Conservation (phyloP, 2,329 filamentous ascomycete species). For the Neoarthrinium moseri region DNA sequence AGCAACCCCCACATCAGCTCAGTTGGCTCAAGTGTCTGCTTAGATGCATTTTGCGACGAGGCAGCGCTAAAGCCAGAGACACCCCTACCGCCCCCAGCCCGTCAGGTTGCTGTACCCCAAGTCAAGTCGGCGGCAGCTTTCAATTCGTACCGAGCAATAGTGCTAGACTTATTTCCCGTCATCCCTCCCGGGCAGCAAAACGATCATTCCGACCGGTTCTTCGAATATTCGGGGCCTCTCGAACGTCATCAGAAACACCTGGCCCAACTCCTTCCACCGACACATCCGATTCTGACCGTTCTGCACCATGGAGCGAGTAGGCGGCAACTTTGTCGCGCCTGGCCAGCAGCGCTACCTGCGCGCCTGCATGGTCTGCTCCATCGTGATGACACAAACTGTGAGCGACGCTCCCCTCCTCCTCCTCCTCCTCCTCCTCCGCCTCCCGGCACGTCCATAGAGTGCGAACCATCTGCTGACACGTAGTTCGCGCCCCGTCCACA, state of each 20-base stretch:
- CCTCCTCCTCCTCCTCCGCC: constrained; percentile 11
- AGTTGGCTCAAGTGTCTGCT: too few relatives aligned
- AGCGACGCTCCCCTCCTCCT: constrained; percentile 28
- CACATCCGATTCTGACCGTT: background rate
- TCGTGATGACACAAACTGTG: constrained; percentile 80
- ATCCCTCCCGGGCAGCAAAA: background rate
- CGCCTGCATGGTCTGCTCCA: constrained; percentile 98
- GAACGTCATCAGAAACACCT: background rate
- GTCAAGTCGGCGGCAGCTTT: too few relatives aligned
- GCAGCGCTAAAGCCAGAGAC: too few relatives aligned
- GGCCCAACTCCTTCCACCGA: background rate
- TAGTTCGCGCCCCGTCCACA: constrained; percentile 39
- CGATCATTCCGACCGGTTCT: constrained; percentile 2
- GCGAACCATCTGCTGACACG: too few relatives aligned
- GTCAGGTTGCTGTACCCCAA: too few relatives aligned
- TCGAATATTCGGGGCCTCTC: too few relatives aligned
- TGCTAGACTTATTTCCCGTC: too few relatives aligned
- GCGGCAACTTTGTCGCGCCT: constrained; percentile 65
- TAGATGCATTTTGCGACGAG: too few relatives aligned
- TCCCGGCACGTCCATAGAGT: background rate
- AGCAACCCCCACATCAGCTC: too few relatives aligned
- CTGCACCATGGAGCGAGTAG: constrained; percentile 4
- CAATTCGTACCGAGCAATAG: too few relatives aligned
- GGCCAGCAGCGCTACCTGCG: constrained; percentile 82
- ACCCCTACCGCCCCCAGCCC: too few relatives aligned